Conservation (phyloP, 1,284 basidiomycete genomes). For the Leccinum pachyderme region DNA sequence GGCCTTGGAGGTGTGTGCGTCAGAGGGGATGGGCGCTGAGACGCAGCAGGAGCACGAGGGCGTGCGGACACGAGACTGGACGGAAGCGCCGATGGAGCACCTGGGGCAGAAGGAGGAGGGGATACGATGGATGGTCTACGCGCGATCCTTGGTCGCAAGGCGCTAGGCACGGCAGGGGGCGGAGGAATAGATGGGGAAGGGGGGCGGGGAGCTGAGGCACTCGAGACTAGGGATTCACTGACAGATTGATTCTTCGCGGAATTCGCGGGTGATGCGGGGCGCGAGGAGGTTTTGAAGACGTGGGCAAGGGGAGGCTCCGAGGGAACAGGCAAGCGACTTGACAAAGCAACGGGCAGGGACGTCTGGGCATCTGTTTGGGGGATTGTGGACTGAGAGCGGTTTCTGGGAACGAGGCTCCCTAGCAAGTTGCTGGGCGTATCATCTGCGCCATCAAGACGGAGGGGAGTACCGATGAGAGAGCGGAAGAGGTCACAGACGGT, state of each 20-base stretch:
- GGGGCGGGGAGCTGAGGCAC: slow-evolving; percentile 17
- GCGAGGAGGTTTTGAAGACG: slow-evolving; percentile 24
- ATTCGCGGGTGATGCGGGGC: slow-evolving; percentile 38
- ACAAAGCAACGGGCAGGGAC: slow-evolving; percentile 9
- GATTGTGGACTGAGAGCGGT: background rate
- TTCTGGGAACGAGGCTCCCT: background rate
- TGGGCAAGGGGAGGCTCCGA: slow-evolving; percentile 12
- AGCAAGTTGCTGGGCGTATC: slow-evolving; percentile 19
- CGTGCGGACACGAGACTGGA: slow-evolving; percentile 27
- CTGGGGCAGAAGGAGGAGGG: slow-evolving; percentile 23
- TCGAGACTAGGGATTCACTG: slow-evolving; percentile 22
- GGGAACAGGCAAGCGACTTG: slow-evolving; percentile 9
- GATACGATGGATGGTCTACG: slow-evolving; percentile 39
- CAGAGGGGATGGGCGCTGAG: slow-evolving; percentile 22
- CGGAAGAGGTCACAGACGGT: slow-evolving; percentile 71
- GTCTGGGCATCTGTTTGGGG: slow-evolving; percentile 8
- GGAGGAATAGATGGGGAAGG: slow-evolving; percentile 26
- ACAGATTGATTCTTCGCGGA: slow-evolving; percentile 25
- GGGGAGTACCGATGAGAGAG: slow-evolving; percentile 50
- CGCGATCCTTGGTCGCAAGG: slow-evolving; percentile 36
- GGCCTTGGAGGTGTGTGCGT: slow-evolving; percentile 12
- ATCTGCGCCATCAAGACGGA: slow-evolving; percentile 57
- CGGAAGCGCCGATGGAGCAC: slow-evolving; percentile 13
- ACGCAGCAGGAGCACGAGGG: slow-evolving; percentile 7
- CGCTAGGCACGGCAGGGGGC: slow-evolving; percentile 28